A percentile compares a stretch with the other conserved stretches of the same genome.
Conservation (phyloP, 2,329 filamentous ascomycete species). For the Albophoma yamanashiensis region DNA sequence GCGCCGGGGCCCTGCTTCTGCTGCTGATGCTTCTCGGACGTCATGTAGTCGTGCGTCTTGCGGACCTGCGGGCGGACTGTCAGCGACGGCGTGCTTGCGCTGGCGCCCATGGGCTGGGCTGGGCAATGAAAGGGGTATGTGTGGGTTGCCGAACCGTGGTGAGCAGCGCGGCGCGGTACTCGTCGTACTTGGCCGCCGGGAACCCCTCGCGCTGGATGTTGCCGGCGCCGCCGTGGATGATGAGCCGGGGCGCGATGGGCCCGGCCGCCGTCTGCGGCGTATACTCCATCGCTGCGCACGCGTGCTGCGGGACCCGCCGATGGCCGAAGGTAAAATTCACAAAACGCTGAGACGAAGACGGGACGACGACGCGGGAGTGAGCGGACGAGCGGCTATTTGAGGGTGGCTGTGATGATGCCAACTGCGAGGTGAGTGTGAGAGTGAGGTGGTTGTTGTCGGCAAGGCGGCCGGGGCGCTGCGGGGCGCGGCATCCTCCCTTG, state of each 20-base stretch:
- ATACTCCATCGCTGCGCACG: conserved; percentile 27
- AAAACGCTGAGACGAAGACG: neutral
- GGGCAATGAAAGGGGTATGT: too few species aligned
- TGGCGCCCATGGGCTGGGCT: too few species aligned
- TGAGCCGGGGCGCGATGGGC: conserved; percentile 42
- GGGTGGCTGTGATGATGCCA: neutral
- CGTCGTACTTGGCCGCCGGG: conserved; percentile 43
- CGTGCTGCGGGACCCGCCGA: neutral
- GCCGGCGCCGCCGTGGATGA: conserved; percentile 65
- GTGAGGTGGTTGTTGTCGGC: neutral
- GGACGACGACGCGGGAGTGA: neutral
- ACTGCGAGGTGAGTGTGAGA: too few species aligned
- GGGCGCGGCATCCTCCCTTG: neutral
- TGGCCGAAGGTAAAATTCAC: too few species aligned
- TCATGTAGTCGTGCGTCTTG: conserved; percentile 36
- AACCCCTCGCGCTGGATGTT: conserved; percentile 53
- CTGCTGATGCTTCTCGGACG: conserved; percentile 16
- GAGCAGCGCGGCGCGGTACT: conserved; percentile 50
- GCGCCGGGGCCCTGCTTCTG: conserved; percentile 49
- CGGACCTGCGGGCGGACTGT: conserved; percentile 24
- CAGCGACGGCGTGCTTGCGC: neutral
- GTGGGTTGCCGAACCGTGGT: too few species aligned
- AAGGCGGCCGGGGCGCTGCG: neutral
- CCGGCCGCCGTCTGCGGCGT: conserved; percentile 13
- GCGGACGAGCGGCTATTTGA: neutral